These are phyloP conservation scores for Collybiopsis luxurians DNA, from an alignment of 768 basidiomycete genomes.

Conservation along the genomic window DNA sequence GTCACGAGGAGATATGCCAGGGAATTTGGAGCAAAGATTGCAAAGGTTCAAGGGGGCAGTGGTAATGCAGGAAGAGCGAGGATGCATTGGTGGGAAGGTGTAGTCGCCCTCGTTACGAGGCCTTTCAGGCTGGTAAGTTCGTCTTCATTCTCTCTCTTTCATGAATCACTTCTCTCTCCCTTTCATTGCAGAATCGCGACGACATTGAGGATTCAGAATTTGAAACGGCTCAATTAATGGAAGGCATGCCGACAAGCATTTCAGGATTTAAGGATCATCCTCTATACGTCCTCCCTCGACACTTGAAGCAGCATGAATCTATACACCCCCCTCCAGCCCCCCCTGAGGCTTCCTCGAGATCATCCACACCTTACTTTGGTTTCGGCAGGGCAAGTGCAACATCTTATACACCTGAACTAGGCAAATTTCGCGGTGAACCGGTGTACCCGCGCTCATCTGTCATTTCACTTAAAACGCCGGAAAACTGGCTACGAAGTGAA, in stretches of 20 bases:
- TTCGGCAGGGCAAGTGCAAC: background rate
- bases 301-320: slow-evolving; percentile 85
- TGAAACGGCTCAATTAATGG: slow-evolving; percentile 67
- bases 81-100: slow-evolving; percentile 82
- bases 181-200: slow-evolving; percentile 72
- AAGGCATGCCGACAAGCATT: slow-evolving; percentile 91
- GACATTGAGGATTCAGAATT: slow-evolving; percentile 92
- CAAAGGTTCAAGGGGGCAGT: slow-evolving; percentile 71
- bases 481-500: slow-evolving; percentile 88
- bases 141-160: background rate
- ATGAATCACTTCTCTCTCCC: slow-evolving; percentile 18
- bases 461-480: slow-evolving; percentile 82
- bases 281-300: slow-evolving; percentile 80
- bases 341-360: background rate
- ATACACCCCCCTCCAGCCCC: slow-evolving; percentile 66
- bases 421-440: slow-evolving; percentile 89
- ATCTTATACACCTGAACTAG: slow-evolving; percentile 59
- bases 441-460: slow-evolving; percentile 88
- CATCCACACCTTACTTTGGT: background rate
- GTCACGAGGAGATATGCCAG: slow-evolving; percentile 88
- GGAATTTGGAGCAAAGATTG: slow-evolving; percentile 75
- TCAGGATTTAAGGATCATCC: slow-evolving; percentile 96
- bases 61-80: slow-evolving; percentile 51
- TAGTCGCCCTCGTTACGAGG: slow-evolving; percentile 60
- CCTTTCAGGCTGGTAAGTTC: slow-evolving; percentile 78